Base-by-base conservation (phyloP, 306 rosid species). In the Cyclanthera cordifolia region DNA sequence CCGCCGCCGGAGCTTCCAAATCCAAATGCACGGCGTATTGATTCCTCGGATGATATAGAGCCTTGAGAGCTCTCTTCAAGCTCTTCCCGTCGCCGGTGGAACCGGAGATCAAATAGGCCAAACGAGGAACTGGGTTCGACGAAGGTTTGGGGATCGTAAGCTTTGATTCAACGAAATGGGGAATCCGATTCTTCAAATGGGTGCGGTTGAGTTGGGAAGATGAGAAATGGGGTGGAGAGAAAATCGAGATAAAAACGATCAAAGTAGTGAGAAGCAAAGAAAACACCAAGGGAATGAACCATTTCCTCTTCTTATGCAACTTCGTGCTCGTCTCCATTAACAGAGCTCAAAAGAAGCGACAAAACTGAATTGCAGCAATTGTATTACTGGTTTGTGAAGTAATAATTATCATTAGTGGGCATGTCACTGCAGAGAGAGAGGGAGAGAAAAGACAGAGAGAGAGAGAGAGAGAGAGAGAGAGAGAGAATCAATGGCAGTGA, bases 71-170 rank as follows among this genome's bases (percentile, higher is more conserved):
- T 73, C 95, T 81, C 73, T 84, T 88, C 77, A 88, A 71, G 78
- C 88, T 86, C 47, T 74, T 76, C 0, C 86, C 84, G 39, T 88
- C 95, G 5, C 91, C 95, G 69, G 56, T 37, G n/a, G 95, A 88
- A 23, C 95, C 95, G 0, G 91, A 86, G 74, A 88, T 86, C 81
- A 88, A 79, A 77, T 88, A 88, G 0, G 91, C 95, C 61, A 88
- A 67, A 30, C 86, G 82, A 1, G 95, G 95, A 8, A 85, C 79
- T 5, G 81, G 72, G 74, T 63, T 79, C 1, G 28, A 45, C 14
- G 78, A 70, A 8, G 81, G 46, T 1, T 78, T 28, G 16, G 87
- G 78, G 8, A 67, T 34, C 17, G 57, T 41, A 0, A 88, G 56
- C 85, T 80, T 85, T 17, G 91, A 75, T 50, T 88, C 95, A 2